Conservation (phyloP, 73 alveolate species). For the Paramecium biaurelia region DNA sequence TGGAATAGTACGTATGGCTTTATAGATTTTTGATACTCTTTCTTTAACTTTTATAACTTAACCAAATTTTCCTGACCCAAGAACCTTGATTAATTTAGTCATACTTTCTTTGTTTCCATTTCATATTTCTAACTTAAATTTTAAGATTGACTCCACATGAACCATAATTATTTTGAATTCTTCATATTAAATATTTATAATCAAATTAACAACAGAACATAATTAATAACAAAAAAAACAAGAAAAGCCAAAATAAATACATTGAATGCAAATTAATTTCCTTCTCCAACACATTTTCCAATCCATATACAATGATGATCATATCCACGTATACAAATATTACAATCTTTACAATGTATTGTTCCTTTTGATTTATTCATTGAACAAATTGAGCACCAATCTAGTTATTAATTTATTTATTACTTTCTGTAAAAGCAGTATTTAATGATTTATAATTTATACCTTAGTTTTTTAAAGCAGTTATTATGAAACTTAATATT, state of each 20-base stretch:
- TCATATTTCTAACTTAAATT: constrained; percentile 10
- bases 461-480: not conserved
- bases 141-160: constrained; percentile 18
- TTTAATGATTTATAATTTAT: not conserved
- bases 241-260: constrained; percentile 61
- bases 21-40: not conserved
- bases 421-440: not conserved
- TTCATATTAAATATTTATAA: not conserved
- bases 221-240: constrained; percentile 28
- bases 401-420: not conserved
- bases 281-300: constrained; percentile 86
- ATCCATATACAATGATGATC: constrained; percentile 98
- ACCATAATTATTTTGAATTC: constrained; percentile 43
- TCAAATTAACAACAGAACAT: not conserved
- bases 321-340: constrained; percentile 78
- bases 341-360: not conserved
- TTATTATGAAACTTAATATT: not conserved
- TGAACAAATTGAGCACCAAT: not conserved
- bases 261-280: constrained; percentile 72
- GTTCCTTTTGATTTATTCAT: not conserved
- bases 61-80: constrained; percentile 51
- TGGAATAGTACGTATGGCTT: constrained; percentile 28
- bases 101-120: constrained; percentile 26
- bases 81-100: not conserved
- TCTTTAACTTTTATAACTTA: constrained; percentile 31